Evolutionary conservation across 2,329 filamentous ascomycete species (phyloP).

Genomic region (Hypoxylon sp.): DNA sequence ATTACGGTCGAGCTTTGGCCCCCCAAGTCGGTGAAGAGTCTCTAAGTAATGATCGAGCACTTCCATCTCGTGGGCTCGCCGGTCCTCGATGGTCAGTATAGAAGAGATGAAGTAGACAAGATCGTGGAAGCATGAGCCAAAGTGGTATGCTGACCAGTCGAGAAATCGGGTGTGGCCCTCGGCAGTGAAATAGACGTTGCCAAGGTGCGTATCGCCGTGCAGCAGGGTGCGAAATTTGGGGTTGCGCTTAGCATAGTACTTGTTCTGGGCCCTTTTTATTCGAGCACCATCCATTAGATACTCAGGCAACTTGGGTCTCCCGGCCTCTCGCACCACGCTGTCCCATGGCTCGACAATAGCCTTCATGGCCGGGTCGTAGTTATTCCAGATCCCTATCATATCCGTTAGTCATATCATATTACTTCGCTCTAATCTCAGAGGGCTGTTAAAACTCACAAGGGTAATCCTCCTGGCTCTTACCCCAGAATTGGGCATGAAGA

Average conservation of each 20-base stretch:
- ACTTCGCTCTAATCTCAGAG: neutral
- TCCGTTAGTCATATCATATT: conserved; percentile 20
- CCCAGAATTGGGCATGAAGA: conserved; percentile 60
- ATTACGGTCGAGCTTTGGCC: conserved; percentile 54
- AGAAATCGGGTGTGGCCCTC: conserved; percentile 57
- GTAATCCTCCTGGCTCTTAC: conserved; percentile 47
- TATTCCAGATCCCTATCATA: conserved; percentile 54
- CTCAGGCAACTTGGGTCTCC: conserved; percentile 55
- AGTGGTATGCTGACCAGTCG: conserved; percentile 60
- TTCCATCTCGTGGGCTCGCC: conserved; percentile 58
- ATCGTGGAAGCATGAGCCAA: conserved; percentile 61
- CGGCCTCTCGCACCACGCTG: conserved; percentile 51
- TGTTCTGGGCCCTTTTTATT: conserved; percentile 55
- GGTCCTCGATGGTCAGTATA: conserved; percentile 58
- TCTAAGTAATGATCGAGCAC: conserved; percentile 57
- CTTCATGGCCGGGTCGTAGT: conserved; percentile 57
- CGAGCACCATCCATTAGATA: conserved; percentile 57
- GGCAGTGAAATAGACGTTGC: conserved; percentile 60
- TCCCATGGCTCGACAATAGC: conserved; percentile 54
- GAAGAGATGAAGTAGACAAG: conserved; percentile 59
- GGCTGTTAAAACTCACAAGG: conserved; percentile 37
- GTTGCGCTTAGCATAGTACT: conserved; percentile 57
- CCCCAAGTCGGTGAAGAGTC: conserved; percentile 53
- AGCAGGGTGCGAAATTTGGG: conserved; percentile 58
- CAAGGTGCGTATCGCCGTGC: conserved; percentile 62